Evolutionary conservation across 2,329 filamentous ascomycete genomes (phyloP).

Genomic region (Didymella pomorum): DNA sequence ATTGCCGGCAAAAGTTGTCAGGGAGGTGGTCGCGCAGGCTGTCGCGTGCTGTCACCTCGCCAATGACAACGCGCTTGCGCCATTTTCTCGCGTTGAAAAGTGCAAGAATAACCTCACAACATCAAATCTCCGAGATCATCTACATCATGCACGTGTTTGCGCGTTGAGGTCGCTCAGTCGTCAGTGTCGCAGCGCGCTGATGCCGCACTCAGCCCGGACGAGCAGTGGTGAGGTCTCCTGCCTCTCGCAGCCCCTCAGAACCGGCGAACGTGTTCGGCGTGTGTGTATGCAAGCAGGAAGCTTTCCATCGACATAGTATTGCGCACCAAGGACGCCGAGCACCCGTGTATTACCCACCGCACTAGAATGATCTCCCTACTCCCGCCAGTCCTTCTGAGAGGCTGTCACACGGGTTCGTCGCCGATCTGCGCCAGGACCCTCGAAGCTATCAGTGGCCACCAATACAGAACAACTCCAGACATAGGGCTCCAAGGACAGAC

Average conservation of each 20-base stretch:
- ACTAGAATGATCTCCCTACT: too few relatives aligned
- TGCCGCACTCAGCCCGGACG: background rate
- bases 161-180: background rate
- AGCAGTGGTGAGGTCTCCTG: background rate
- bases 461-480: too few relatives aligned
- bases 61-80: conserved; percentile 19
- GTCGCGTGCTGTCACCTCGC: conserved; percentile 16
- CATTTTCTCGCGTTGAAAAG: conserved; percentile 15
- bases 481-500: too few relatives aligned
- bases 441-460: too few relatives aligned
- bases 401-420: too few relatives aligned
- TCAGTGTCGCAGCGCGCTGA: background rate
- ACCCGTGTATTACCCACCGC: too few relatives aligned
- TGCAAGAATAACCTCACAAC: conserved; percentile 20
- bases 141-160: conserved; percentile 9
- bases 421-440: too few relatives aligned
- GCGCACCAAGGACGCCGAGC: too few relatives aligned
- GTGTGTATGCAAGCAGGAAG: background rate
- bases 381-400: too few relatives aligned
- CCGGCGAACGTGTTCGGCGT: background rate
- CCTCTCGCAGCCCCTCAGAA: background rate
- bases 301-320: too few relatives aligned
- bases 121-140: conserved; percentile 8
- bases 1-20: conserved; percentile 19
- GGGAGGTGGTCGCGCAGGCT: conserved; percentile 11